Percentiles rank a stretch among this genome's conserved stretches.
These are phyloP conservation scores for Naganishia albida DNA, from an alignment of 1,284 basidiomycete genomes.

Conservation along the genomic window DNA sequence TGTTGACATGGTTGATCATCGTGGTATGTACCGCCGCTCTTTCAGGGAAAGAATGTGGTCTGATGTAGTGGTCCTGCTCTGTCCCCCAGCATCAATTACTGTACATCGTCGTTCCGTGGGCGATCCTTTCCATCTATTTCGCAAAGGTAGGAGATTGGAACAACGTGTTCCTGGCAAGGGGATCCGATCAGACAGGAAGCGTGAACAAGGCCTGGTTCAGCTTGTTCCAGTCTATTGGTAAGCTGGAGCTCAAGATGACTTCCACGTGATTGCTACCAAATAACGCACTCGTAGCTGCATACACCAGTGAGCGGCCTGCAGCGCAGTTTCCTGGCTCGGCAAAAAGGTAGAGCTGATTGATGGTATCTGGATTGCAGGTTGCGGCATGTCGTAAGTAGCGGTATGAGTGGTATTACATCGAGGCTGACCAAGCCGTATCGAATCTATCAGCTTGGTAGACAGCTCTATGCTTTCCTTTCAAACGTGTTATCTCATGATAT, in stretches of 20 bases:
- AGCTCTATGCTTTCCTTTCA: conserved; percentile 41
- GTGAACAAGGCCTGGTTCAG: conserved; percentile 44
- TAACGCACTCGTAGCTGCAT: not conserved
- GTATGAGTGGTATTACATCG: too few species aligned
- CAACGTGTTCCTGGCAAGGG: conserved; percentile 33
- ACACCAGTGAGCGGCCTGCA: conserved; percentile 7
- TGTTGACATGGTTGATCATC: conserved; percentile 39
- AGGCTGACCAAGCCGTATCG: not conserved
- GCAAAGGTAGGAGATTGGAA: conserved; percentile 37
- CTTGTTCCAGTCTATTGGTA: conserved; percentile 37
- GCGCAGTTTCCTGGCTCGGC: too few species aligned
- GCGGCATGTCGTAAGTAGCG: conserved; percentile 21
- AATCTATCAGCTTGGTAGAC: conserved; percentile 38
- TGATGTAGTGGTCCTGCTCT: too few species aligned
- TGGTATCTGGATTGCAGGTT: not conserved
- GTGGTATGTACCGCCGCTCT: conserved; percentile 33
- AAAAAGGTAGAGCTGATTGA: not conserved
- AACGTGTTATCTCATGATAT: conserved; percentile 42
- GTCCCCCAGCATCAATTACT: conserved; percentile 41
- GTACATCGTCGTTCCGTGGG: conserved; percentile 42
- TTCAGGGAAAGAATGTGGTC: not conserved
- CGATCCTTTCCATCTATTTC: conserved; percentile 44
- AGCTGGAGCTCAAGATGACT: too few species aligned
- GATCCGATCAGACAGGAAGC: conserved; percentile 36
- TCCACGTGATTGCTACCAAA: too few species aligned